Conservation (phyloP, 176 grass and related monocot genomes). For the Lolium rigidum region DNA sequence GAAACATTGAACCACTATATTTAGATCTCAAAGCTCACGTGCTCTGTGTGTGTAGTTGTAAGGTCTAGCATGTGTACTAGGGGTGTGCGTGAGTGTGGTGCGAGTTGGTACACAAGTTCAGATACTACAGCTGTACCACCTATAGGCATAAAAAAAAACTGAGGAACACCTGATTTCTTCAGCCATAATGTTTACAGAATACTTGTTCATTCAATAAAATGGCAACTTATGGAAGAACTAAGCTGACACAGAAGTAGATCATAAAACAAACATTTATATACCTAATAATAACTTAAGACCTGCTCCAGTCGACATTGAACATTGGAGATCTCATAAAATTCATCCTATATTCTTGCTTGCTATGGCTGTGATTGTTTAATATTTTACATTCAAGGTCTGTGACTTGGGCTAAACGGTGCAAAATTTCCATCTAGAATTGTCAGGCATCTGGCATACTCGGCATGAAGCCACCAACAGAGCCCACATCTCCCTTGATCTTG, state of each 20-base stretch:
- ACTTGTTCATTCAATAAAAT: background rate
- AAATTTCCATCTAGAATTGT: background rate
- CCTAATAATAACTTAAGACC: background rate
- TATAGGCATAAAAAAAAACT: background rate
- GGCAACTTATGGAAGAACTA: background rate
- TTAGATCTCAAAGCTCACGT: too few relatives aligned
- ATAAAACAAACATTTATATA: constrained; percentile 1
- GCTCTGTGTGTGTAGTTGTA: too few relatives aligned
- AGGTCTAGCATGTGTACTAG: too few relatives aligned
- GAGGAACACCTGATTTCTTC: background rate
- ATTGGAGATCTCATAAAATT: background rate
- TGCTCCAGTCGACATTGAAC: background rate
- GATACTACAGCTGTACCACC: too few relatives aligned
- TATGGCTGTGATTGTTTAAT: background rate
- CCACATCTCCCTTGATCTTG: constrained; percentile 29
- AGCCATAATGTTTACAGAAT: constrained; percentile 16
- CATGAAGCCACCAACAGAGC: constrained; percentile 38
- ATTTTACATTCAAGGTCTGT: background rate
- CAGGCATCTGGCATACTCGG: constrained; percentile 9
- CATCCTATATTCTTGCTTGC: background rate
- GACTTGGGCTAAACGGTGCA: background rate
- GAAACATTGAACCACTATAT: background rate
- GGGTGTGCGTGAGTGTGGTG: too few relatives aligned
- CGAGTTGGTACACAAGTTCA: too few relatives aligned
- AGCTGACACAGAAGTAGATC: background rate